These are phyloP conservation scores for Purpureocillium takamizusanense DNA, from an alignment of 2,329 filamentous ascomycete species.

Conservation along the genomic window DNA sequence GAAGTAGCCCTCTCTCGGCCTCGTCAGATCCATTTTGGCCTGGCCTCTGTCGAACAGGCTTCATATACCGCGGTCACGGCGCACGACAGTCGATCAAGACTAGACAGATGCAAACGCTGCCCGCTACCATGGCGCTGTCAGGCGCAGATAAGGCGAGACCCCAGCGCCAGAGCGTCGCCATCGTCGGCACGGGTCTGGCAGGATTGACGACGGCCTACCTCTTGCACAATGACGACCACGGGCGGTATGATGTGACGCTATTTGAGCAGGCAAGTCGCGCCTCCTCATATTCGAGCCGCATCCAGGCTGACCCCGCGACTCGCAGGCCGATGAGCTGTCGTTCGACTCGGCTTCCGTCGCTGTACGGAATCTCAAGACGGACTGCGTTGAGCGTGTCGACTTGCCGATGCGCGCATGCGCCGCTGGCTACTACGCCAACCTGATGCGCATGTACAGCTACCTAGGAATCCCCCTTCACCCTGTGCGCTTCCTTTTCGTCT, in stretches of 20 bases:
- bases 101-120: neutral
- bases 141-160: neutral
- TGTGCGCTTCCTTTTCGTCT: conserved; percentile 44
- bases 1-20: neutral
- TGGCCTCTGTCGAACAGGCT: no score
- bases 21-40: neutral
- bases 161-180: conserved; percentile 15
- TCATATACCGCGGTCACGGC: no score
- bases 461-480: conserved; percentile 39
- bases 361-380: conserved; percentile 19
- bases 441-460: conserved; percentile 47
- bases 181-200: conserved; percentile 28
- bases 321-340: conserved; percentile 22
- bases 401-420: conserved; percentile 28
- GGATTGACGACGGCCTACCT: conserved; percentile 26
- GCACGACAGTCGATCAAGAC: no score
- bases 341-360: conserved; percentile 29
- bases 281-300: no score
- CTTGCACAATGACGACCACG: conserved; percentile 19
- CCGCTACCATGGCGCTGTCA: neutral
- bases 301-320: neutral
- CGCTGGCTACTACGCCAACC: conserved; percentile 41
- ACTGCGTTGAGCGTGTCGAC: conserved; percentile 24
- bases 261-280: conserved; percentile 28
- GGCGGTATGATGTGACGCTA: conserved; percentile 22